Evolutionary conservation across 2,329 filamentous ascomycete species (phyloP), one percentile per base, ranked within the genome.

Genomic region (Claviceps africana): DNA sequence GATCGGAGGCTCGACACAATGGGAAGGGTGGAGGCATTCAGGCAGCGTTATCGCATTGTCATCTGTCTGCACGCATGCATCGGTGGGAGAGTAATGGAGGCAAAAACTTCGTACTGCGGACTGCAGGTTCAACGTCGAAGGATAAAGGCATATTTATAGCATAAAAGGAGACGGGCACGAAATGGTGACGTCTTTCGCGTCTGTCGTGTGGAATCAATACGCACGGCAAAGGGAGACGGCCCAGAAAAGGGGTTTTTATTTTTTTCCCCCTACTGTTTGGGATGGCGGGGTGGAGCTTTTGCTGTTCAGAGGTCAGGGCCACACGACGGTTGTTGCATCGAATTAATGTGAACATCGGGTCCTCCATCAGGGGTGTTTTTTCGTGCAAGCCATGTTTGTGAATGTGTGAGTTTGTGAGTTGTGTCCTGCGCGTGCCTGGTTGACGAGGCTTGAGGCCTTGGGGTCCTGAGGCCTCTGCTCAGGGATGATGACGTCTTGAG

Each of bases 31-130:
- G 28, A 6, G 15, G 22, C 7, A 22, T 28, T 22, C 9, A 21
- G 21, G 22, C 35, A 48, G 52, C 44, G 51, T 51, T 46, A 51
- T 25, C 39, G 22, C 52, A 51, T 48, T 7, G 31, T 47, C 40
- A 43, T 28, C 11, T 50, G 35, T 19, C 43, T 22, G 40, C 28
- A 50, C 42, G 30, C 30, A 45, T 50, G 40, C 28, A 47, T 33
- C 11, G 17, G 21, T 19, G 22, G 40, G 21, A n/a, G 25, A 48
- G 21, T 48, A 28, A 48, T 50, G 43, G 31, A 17, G 11, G 37
- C 31, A 4, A 25, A n/a, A n/a, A n/a, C n/a, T n/a, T n/a, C n/a
- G n/a, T n/a, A n/a, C n/a, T n/a, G n/a, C 19, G 6, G 44, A 30
- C 28, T 25, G 39, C 25, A 10, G 40, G 46, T 22, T 37, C 19